These are phyloP conservation scores for Phytopythium aichiense DNA, from an alignment of 352 stramenopile genomes.

Conservation along the genomic window DNA sequence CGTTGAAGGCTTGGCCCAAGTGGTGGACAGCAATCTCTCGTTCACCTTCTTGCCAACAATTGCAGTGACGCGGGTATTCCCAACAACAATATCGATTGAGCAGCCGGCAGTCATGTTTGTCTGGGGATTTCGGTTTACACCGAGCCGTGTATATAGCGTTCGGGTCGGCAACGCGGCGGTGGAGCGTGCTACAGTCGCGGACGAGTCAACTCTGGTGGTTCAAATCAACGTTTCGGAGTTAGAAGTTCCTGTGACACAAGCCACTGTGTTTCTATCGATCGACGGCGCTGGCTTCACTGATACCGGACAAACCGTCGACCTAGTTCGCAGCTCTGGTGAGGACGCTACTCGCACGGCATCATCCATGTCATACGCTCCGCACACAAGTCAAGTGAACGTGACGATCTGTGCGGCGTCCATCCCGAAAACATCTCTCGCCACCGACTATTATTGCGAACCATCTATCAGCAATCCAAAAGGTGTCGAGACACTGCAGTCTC, in stretches of 20 bases:
- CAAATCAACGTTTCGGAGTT: background rate
- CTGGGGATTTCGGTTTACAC: background rate
- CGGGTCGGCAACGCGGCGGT: background rate
- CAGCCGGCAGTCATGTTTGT: conserved; percentile 6
- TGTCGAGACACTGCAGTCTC: background rate
- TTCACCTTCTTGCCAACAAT: conserved; percentile 15
- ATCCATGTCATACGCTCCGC: background rate
- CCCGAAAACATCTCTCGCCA: background rate
- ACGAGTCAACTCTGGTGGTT: conserved; percentile 7
- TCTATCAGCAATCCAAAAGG: background rate
- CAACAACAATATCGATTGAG: conserved; percentile 8
- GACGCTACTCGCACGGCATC: background rate
- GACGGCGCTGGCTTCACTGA: conserved; percentile 5
- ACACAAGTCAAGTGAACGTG: background rate
- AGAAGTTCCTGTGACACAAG: no score
- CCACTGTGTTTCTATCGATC: conserved; percentile 5
- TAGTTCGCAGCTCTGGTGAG: background rate
- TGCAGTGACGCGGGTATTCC: conserved; percentile 9
- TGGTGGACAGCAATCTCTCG: conserved; percentile 11
- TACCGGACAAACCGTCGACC: background rate
- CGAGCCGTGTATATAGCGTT: conserved; percentile 5
- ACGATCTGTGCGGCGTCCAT: background rate
- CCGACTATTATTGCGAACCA: conserved; percentile 1
- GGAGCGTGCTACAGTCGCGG: background rate
- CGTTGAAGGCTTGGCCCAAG: conserved; percentile 4